Evolutionary conservation across 306 rosid species (phyloP), one percentile per base, ranked within the genome.

Genomic region (Castanea mollissima): DNA sequence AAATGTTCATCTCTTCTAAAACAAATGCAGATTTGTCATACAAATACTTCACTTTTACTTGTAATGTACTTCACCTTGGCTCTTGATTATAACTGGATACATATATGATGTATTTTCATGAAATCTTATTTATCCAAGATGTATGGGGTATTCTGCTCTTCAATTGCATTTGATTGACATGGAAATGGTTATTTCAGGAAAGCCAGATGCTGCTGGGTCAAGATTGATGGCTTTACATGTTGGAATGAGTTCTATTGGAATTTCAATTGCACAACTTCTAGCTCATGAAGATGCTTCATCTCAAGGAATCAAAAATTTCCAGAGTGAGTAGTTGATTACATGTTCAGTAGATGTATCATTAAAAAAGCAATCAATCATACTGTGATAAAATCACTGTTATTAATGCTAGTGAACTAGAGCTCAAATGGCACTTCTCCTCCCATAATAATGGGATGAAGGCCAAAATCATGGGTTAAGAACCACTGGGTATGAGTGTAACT

Each of bases 211-310:
- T 83, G 57, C 55, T 75, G 94, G 87, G 73, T 80, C 84, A 73
- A 86, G 87, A 70, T 80, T 76, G 18, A 46, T 35, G 16, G 56
- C 19, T 55, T 80, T 88, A 70, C 85, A 88, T 68, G 79, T 90
- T 44, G 97, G 98, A 76, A 87, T 92, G 96, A 94, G 97, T 77
- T 90, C 94, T 75, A 80, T 90, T 31, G 91, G 89, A 76, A 78
- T 87, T 76, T 89, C 98, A 78, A 74, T 92, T 60, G 77, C 68
- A 23, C 89, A 89, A 69, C 90, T 94, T 78, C 84, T 87, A 52
- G 72, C 83, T 51, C 90, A 74, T 4, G 76, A 85, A 29, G 70
- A 79, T 67, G 29, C 85, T 82, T 76, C 90, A 77, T 82, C 86
- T 57, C 86, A 83, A 65, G 90, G 90, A 77, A 82, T 94, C 63